These are phyloP conservation scores for Aspergillus versicolor DNA, from an alignment of 2,329 filamentous ascomycete species.

Conservation along the genomic window DNA sequence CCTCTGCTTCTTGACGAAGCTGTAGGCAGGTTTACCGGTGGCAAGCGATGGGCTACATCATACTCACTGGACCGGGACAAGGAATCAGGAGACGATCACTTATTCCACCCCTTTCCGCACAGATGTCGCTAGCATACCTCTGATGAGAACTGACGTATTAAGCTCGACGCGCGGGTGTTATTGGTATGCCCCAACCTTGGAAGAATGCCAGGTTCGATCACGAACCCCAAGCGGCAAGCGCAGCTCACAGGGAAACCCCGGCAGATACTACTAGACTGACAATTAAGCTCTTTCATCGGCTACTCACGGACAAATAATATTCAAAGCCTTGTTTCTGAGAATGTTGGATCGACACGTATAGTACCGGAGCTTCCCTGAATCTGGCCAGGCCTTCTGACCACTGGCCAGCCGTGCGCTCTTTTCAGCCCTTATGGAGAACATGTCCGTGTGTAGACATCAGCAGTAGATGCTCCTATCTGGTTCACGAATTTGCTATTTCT, in stretches of 20 bases:
- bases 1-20: not conserved
- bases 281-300: not conserved
- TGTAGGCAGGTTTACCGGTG: not conserved
- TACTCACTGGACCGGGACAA: not conserved
- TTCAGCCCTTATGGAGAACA: too few relatives aligned
- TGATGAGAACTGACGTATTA: constrained; percentile 14
- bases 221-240: not conserved
- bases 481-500: too few relatives aligned
- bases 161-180: constrained; percentile 1
- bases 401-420: too few relatives aligned
- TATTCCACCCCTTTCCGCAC: not conserved
- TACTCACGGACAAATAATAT: not conserved
- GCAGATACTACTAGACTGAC: not conserved
- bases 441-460: too few relatives aligned
- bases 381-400: too few relatives aligned
- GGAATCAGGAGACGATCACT: not conserved
- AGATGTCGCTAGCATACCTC: constrained; percentile 15
- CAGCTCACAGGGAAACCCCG: not conserved
- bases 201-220: constrained; percentile 15
- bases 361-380: too few relatives aligned
- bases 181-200: constrained; percentile 17
- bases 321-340: too few relatives aligned
- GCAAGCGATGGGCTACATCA: not conserved
- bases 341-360: too few relatives aligned
- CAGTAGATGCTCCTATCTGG: too few relatives aligned